A percentile compares a stretch with the other conserved stretches of the same genome.
These are phyloP conservation scores for Rhizophagus sp. DNA, from an alignment of 192 early-diverging fungal genomes.

Conservation along the genomic window DNA sequence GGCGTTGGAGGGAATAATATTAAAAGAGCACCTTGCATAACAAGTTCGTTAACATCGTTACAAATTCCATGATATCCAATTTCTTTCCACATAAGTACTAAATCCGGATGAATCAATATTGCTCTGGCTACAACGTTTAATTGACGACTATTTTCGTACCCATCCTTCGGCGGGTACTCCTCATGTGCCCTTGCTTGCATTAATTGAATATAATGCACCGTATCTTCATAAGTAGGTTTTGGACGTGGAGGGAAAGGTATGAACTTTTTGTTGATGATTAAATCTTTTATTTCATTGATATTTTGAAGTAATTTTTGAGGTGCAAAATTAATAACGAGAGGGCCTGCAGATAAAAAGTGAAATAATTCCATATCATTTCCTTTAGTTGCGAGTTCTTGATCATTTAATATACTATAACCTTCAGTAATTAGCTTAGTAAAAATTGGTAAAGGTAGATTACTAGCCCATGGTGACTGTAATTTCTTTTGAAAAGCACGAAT, in stretches of 20 bases:
- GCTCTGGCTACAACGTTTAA: constrained; percentile 17
- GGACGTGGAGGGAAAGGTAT: constrained; percentile 14
- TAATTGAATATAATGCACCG: not conserved
- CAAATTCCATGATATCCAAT: constrained; percentile 5
- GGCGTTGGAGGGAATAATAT: constrained; percentile 7
- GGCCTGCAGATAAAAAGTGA: not conserved
- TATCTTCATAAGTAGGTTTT: constrained; percentile 4
- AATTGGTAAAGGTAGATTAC: not conserved
- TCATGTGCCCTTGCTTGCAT: not conserved
- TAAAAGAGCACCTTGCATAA: constrained; percentile 4
- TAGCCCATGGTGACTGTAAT: not conserved
- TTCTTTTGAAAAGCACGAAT: not conserved
- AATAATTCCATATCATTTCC: constrained; percentile 29
- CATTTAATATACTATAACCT: not conserved
- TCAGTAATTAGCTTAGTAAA: constrained; percentile 1
- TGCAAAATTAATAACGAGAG: not conserved
- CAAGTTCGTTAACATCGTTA: constrained; percentile 23
- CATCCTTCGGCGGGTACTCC: constrained; percentile 16
- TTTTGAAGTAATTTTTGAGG: not conserved
- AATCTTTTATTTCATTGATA: not conserved
- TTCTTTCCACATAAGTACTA: not conserved
- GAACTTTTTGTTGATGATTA: constrained; percentile 3
- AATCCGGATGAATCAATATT: constrained; percentile 18
- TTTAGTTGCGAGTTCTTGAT: not conserved
- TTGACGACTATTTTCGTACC: constrained; percentile 11